These are phyloP conservation scores for Sporobolomyces pararoseus DNA, from an alignment of 768 basidiomycete species.

Conservation along the genomic window DNA sequence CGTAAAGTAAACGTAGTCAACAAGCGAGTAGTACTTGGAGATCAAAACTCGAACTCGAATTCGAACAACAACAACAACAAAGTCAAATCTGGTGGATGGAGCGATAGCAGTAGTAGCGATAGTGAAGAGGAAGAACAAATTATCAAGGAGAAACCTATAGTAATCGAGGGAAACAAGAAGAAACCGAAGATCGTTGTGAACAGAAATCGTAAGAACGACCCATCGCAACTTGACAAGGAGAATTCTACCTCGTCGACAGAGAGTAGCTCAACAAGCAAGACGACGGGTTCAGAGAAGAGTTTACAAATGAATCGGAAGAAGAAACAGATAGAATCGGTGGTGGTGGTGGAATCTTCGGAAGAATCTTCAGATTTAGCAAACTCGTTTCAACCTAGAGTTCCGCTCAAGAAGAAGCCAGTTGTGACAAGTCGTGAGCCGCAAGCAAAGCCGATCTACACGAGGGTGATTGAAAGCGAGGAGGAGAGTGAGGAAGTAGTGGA, in stretches of 20 bases:
- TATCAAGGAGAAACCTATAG: not conserved
- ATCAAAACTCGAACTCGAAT: not conserved
- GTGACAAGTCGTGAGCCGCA: no score
- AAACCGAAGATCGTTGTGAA: not conserved
- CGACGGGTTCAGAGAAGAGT: not conserved
- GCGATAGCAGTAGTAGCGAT: slow-evolving; percentile 1
- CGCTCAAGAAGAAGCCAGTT: not conserved
- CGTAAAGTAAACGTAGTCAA: slow-evolving; percentile 26
- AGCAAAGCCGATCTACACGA: not conserved
- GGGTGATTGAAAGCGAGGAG: slow-evolving; percentile 5
- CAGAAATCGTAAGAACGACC: not conserved
- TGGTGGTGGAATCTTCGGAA: not conserved
- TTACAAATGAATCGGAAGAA: not conserved
- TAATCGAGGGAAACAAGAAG: not conserved
- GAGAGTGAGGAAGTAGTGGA: not conserved
- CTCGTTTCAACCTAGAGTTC: not conserved
- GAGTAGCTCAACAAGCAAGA: not conserved
- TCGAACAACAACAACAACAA: slow-evolving; percentile 5
- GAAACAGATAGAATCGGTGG: not conserved
- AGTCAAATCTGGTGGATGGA: slow-evolving; percentile 12
- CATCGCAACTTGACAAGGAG: not conserved
- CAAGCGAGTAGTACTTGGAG: not conserved
- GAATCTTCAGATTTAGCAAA: not conserved
- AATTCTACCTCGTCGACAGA: not conserved
- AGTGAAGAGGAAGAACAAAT: not conserved